A percentile compares a stretch with the other conserved stretches of the same genome.
phyloP scores from a whole-genome alignment of 805 yeast species.

The Yamadazyma akitaensis region DNA sequence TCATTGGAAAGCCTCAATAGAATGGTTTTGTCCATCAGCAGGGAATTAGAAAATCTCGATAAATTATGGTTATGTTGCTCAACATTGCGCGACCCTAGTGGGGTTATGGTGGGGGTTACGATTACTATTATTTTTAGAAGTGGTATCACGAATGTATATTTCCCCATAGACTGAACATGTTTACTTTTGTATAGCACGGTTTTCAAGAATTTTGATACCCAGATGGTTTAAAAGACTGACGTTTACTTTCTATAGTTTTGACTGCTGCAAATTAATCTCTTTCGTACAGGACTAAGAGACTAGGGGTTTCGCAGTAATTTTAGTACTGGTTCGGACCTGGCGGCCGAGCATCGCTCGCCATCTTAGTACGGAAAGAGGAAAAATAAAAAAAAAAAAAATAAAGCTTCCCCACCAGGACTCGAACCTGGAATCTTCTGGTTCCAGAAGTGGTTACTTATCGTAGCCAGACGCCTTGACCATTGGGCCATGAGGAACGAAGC shows the following conservation, averaged over 20 bases:
- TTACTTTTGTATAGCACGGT: no score
- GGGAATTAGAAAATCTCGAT: background rate
- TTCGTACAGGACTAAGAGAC: background rate
- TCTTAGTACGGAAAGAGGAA: no score
- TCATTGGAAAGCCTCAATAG: constrained; percentile 44
- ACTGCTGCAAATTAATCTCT: background rate
- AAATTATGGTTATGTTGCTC: background rate
- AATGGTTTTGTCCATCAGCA: constrained; percentile 23
- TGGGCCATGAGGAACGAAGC: constrained; percentile 54
- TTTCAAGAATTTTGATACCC: no score
- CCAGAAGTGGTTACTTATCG: constrained; percentile 45
- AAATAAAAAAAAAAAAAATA: constrained; percentile 17
- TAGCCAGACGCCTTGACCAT: constrained; percentile 53
- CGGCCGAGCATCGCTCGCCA: background rate
- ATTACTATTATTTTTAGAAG: no score
- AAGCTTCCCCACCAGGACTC: constrained; percentile 52
- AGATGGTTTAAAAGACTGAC: background rate
- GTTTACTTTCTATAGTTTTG: background rate
- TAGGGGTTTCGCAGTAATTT: background rate
- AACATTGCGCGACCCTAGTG: background rate
- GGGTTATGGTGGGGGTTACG: background rate
- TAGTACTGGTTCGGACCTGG: background rate
- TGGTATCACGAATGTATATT: no score
- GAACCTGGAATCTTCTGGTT: constrained; percentile 53
- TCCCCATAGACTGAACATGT: no score